Conservation (phyloP, 139 green algal species). For the Coccomyxa sp. region DNA sequence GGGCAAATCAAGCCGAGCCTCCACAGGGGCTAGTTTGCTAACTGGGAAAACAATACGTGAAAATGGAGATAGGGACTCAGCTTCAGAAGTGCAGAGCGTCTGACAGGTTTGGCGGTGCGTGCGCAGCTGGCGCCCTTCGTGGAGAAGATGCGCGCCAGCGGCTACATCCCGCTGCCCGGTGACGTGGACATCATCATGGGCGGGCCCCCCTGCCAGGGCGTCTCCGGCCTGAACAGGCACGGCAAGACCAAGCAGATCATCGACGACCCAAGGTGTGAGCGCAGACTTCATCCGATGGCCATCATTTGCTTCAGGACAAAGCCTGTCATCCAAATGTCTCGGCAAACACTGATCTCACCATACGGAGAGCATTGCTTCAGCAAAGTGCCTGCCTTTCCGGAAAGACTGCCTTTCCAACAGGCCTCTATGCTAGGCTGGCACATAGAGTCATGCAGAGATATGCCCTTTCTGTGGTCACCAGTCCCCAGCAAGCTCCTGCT, state of each 20-base stretch:
- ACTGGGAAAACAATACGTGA: neutral
- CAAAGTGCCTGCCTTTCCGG: too few relatives aligned
- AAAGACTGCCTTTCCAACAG: too few relatives aligned
- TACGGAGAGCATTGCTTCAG: too few relatives aligned
- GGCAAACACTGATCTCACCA: too few relatives aligned
- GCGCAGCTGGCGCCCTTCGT: constrained; percentile 8
- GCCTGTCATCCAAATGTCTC: too few relatives aligned
- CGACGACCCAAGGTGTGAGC: constrained; percentile 28
- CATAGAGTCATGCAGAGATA: too few relatives aligned
- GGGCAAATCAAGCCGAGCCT: too few relatives aligned
- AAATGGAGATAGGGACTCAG: neutral
- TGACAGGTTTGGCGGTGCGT: neutral
- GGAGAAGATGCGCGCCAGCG: neutral
- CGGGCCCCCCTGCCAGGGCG: constrained; percentile 75
- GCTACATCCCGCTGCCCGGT: constrained; percentile 8
- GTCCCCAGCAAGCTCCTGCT: too few relatives aligned
- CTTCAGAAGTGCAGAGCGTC: neutral
- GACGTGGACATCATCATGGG: constrained; percentile 69
- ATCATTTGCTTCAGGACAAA: too few relatives aligned
- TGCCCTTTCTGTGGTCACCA: too few relatives aligned
- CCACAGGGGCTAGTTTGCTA: neutral
- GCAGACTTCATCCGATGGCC: too few relatives aligned
- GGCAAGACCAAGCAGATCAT: constrained; percentile 40
- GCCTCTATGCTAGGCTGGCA: too few relatives aligned
- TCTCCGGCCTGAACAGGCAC: constrained; percentile 71